Evolutionary conservation across 768 basidiomycete genomes (phyloP), one percentile per base, ranked within the genome.

Genomic region (Xerocomellus intermedius): DNA sequence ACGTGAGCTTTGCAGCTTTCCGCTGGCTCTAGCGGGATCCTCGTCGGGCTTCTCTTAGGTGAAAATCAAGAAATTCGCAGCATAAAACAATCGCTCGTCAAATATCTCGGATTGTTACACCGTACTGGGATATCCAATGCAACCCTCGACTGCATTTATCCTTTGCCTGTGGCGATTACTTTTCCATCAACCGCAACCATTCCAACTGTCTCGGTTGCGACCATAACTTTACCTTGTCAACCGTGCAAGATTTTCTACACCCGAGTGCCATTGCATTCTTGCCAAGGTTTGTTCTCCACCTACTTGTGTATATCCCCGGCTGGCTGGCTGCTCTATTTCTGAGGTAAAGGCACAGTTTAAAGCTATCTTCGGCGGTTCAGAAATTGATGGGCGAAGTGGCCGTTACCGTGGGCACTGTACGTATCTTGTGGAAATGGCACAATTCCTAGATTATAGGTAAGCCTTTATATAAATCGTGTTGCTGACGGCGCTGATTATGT

Each of bases 261-360:
- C 66, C 73, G 68, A 55, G 62, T 22, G 48, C 84, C 67, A 13
- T 73, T 33, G 46, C 74, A 0, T 80, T 78, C 59, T 42, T 75
- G 4, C 78, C 79, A 0, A 63, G 73, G 10, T 73, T 87, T 49
- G 50, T 87, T 32, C 50, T 85, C 22, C 79, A 82, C 32, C 58
- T 85, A 10, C 86, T 87, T 2, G 79, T 80, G 7, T 89, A 89
- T 69, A 58, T 82, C 41, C 66, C 79, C 19, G 80, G 80, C 22
- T 50, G 57, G 13, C 63, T 82, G n/a, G 70, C 73, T 17, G 75
- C 76, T 36, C 75, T 73, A 42, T 60, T 75, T 44, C 60, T 87
- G 26, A 89, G 63, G 79, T 81, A 30, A 72, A 79, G 46, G 85
- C 87, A n/a, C 86, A 89, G 69, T 88, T 82, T 69, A 86, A 87